Conservation (phyloP, 2,329 filamentous ascomycete genomes). For the Phialophora chinensis region DNA sequence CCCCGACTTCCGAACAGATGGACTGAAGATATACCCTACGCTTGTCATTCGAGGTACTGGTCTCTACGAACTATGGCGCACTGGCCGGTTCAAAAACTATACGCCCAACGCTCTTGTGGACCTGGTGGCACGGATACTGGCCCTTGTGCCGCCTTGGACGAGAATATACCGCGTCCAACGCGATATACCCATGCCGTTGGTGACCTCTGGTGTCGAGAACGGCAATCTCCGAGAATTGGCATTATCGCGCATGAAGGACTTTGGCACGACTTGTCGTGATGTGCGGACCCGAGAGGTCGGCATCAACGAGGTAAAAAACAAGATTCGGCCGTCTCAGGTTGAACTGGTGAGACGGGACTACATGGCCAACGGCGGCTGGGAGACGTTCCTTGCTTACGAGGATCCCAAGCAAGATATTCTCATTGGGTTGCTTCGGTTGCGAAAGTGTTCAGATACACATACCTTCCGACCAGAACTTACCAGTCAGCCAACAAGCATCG, state of each 20-base stretch:
- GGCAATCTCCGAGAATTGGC: conserved; percentile 94
- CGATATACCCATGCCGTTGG: conserved; percentile 99
- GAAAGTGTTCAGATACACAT: conserved; percentile 89
- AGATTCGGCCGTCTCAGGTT: conserved; percentile 94
- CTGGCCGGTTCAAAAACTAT: conserved; percentile 97
- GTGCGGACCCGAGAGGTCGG: conserved; percentile 96
- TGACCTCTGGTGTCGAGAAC: conserved; percentile 98
- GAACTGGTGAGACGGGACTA: conserved; percentile 95
- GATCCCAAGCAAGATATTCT: conserved; percentile 98
- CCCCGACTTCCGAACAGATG: conserved; percentile 93
- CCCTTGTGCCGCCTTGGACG: conserved; percentile 94
- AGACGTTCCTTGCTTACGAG: conserved; percentile 97
- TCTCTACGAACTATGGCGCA: conserved; percentile 96
- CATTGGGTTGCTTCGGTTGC: conserved; percentile 83
- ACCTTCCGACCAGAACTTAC: conserved; percentile 89
- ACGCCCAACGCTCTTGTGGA: conserved; percentile 96
- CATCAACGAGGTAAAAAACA: conserved; percentile 99
- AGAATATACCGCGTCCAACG: conserved; percentile 97
- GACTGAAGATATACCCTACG: conserved; percentile 96
- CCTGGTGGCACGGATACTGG: conserved; percentile 92
- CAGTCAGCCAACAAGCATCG: conserved; percentile 86
- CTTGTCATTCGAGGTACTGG: conserved; percentile 96
- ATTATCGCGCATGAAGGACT: conserved; percentile 97
- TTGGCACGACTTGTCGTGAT: conserved; percentile 94
- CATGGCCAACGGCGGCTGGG: conserved; percentile 93